phyloP scores from a whole-genome alignment of 345 rosid genomes.

The Iberis pinnata region DNA sequence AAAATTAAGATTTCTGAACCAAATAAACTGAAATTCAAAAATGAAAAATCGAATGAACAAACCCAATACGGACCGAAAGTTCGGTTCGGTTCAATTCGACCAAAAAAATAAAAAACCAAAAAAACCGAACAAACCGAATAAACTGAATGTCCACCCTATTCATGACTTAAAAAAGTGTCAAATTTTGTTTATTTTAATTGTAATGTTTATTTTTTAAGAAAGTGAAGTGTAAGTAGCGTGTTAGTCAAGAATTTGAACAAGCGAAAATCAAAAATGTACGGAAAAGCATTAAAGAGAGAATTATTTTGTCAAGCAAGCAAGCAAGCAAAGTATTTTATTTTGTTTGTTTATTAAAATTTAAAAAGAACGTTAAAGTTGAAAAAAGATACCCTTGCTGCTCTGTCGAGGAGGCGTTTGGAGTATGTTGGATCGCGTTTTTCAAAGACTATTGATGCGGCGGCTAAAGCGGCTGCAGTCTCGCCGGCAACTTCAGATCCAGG shows the following conservation, averaged over 20 bases:
- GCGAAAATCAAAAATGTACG: constrained; percentile 4
- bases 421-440: constrained; percentile 57
- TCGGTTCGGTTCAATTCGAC: too few species aligned
- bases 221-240: constrained; percentile 1
- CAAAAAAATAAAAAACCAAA: too few species aligned
- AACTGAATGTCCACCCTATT: too few species aligned
- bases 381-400: constrained; percentile 47
- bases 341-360: not conserved
- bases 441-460: constrained; percentile 78
- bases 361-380: constrained; percentile 16
- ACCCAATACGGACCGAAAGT: too few species aligned
- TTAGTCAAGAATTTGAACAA: not conserved
- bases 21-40: too few species aligned
- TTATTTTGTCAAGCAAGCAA: not conserved
- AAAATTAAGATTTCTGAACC: too few species aligned
- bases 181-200: too few species aligned
- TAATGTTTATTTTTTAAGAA: too few species aligned
- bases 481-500: constrained; percentile 81
- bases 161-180: too few species aligned
- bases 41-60: too few species aligned
- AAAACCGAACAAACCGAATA: too few species aligned
- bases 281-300: not conserved
- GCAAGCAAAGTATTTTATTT: constrained; percentile 25
- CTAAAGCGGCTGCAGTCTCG: constrained; percentile 85
- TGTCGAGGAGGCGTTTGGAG: constrained; percentile 62